These are phyloP conservation scores for Themeda triandra DNA, from an alignment of 176 grass and related monocot genomes.

Conservation along the genomic window DNA sequence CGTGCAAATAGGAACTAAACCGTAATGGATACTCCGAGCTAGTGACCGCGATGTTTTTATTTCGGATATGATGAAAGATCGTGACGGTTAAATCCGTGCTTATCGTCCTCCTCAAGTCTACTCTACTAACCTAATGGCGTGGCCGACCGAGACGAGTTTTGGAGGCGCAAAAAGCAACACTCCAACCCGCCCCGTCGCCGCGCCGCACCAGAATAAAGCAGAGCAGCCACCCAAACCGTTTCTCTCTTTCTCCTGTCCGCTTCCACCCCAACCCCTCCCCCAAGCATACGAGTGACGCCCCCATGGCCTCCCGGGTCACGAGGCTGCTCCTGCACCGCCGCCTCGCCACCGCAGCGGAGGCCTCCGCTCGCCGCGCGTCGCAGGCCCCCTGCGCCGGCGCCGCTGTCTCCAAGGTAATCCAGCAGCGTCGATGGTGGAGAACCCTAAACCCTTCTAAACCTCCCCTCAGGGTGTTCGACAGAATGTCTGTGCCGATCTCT, in stretches of 20 bases:
- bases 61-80: too few species aligned
- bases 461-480: slow-evolving; percentile 20
- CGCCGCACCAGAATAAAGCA: neutral
- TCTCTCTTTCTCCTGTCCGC: neutral
- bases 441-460: slow-evolving; percentile 2
- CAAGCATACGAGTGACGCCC: neutral
- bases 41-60: too few species aligned
- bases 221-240: neutral
- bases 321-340: slow-evolving; percentile 34
- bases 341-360: slow-evolving; percentile 26
- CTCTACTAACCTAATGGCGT: neutral
- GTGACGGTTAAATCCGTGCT: neutral
- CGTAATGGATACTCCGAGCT: too few species aligned
- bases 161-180: neutral
- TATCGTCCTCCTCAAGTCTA: neutral
- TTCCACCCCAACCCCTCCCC: neutral
- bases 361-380: neutral
- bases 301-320: slow-evolving; percentile 36
- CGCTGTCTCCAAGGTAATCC: slow-evolving; percentile 32
- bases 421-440: neutral
- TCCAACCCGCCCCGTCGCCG: neutral
- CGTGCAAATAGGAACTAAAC: too few species aligned
- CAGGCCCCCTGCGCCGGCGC: neutral
- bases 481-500: neutral
- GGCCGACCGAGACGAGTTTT: neutral